Conservation (phyloP, 208 protist genomes). For the Acanthamoeba healyi region DNA sequence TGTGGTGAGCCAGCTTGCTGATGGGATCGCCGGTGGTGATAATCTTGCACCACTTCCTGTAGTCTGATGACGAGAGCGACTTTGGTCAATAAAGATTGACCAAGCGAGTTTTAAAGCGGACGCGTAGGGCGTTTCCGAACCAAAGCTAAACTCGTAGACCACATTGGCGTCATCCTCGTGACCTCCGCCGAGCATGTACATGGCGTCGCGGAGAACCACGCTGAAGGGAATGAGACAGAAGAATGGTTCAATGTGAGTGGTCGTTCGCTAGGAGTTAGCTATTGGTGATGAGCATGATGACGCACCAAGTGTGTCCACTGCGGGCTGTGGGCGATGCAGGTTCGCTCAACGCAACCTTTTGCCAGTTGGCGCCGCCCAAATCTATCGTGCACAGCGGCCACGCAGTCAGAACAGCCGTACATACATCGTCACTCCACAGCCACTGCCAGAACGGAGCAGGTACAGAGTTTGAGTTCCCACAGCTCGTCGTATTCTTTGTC, state of each 20-base stretch:
- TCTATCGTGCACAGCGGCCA: neutral
- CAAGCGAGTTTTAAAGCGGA: no score
- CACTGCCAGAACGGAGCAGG: neutral
- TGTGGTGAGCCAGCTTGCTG: neutral
- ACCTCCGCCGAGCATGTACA: slow-evolving; percentile 24
- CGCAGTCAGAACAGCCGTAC: neutral
- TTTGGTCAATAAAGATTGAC: no score
- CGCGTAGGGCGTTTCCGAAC: neutral
- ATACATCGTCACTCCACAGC: neutral
- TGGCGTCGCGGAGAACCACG: slow-evolving; percentile 13
- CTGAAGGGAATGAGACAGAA: neutral
- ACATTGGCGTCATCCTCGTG: neutral
- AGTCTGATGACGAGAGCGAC: no score
- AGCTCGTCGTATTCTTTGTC: slow-evolving; percentile 1
- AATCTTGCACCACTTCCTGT: slow-evolving; percentile 23
- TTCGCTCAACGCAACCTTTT: neutral
- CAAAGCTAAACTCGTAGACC: slow-evolving; percentile 24
- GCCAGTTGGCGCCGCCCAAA: neutral
- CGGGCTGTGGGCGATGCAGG: neutral
- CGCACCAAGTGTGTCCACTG: neutral
- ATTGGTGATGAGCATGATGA: neutral
- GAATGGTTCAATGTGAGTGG: no score
- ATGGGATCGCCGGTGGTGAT: slow-evolving; percentile 19
- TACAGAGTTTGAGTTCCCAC: slow-evolving; percentile 56
- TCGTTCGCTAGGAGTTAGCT: no score